A percentile compares a stretch with the other conserved stretches of the same genome.
These are phyloP conservation scores for Hygrophorus pudorinus DNA, from an alignment of 768 basidiomycete species.

Conservation along the genomic window DNA sequence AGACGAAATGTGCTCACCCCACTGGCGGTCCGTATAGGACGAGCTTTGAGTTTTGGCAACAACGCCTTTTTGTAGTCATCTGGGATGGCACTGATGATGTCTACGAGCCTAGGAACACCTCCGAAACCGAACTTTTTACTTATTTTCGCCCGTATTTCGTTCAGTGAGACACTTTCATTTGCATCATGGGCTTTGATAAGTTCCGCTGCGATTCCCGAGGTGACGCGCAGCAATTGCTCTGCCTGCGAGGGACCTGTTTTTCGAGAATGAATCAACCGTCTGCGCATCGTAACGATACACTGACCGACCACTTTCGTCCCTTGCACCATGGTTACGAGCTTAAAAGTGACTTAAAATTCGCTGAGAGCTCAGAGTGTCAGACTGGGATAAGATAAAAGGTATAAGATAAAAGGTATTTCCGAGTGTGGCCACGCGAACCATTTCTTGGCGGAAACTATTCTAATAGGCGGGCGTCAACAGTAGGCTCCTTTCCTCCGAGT, in stretches of 20 bases:
- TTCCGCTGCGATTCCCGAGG: conserved; percentile 90
- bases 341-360: no score
- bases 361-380: no score
- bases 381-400: no score
- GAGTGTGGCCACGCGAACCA: no score
- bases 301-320: background rate
- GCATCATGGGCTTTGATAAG: conserved; percentile 83
- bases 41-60: conserved; percentile 80
- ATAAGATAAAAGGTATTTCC: no score
- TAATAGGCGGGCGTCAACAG: no score
- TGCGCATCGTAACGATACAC: background rate
- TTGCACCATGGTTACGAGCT: background rate
- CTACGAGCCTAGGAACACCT: conserved; percentile 87
- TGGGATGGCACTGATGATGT: conserved; percentile 97
- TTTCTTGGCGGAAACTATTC: no score
- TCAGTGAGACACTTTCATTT: conserved; percentile 72
- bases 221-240: conserved; percentile 81
- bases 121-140: conserved; percentile 85
- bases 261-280: background rate
- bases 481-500: no score
- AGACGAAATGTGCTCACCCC: conserved; percentile 50
- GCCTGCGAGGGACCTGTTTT: conserved; percentile 71
- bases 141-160: conserved; percentile 76
- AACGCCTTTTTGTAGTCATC: conserved; percentile 93
- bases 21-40: conserved; percentile 94